Conservation (phyloP, 495 filamentous ascomycete genomes). For the Aspergillus conjunctus region DNA sequence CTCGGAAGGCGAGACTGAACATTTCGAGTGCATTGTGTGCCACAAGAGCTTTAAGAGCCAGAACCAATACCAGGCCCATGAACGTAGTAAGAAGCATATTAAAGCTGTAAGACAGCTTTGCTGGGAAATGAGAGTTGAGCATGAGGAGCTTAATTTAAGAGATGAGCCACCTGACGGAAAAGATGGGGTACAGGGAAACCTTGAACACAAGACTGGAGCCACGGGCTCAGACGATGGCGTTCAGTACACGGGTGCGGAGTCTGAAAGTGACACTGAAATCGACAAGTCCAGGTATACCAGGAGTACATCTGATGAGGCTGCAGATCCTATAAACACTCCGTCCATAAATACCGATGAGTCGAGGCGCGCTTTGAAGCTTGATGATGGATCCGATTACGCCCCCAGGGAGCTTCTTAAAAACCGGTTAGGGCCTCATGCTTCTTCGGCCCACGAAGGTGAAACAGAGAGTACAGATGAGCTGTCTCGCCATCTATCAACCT, state of each 20-base stretch:
- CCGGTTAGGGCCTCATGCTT: constrained; percentile 21
- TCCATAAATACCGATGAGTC: not conserved
- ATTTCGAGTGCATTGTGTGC: constrained; percentile 89
- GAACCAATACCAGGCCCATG: constrained; percentile 88
- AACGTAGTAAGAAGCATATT: constrained; percentile 92
- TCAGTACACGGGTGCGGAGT: not conserved
- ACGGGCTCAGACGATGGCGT: not conserved
- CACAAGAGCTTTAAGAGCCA: constrained; percentile 92
- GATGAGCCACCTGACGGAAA: not conserved
- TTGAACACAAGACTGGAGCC: not conserved
- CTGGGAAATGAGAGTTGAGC: constrained; percentile 80
- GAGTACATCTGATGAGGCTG: not conserved
- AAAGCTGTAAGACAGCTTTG: constrained; percentile 80
- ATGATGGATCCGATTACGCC: constrained; percentile 40
- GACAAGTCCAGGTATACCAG: not conserved
- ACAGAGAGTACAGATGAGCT: constrained; percentile 22
- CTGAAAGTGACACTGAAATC: not conserved
- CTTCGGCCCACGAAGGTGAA: constrained; percentile 1
- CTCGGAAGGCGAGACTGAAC: constrained; percentile 55
- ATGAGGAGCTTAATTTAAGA: constrained; percentile 47
- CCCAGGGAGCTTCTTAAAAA: constrained; percentile 47
- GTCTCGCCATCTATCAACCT: constrained; percentile 29
- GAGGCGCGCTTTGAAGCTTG: not conserved
- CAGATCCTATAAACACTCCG: not conserved
- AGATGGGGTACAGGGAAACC: not conserved